Conservation (phyloP, 176 grass and related monocot genomes). For the Carex kokanica region DNA sequence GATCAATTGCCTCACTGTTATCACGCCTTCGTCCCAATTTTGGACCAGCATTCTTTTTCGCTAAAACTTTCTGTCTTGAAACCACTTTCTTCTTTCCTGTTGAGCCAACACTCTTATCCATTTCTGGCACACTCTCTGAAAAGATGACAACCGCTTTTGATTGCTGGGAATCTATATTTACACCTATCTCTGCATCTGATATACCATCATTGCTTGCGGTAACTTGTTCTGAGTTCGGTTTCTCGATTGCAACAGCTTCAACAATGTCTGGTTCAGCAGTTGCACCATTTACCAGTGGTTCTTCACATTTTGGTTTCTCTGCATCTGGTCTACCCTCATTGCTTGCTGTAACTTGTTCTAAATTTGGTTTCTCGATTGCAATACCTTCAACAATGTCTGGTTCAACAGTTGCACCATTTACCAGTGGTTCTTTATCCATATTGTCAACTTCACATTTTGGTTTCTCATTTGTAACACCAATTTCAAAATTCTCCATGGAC, state of each 20-base stretch:
- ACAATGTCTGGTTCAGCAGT: too few species aligned
- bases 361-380: neutral
- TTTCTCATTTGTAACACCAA: neutral
- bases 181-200: neutral
- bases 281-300: too few species aligned
- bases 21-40: neutral
- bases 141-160: neutral
- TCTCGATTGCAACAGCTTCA: neutral
- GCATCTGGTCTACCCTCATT: too few species aligned
- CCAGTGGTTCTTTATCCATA: neutral
- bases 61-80: conserved; percentile 1
- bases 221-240: neutral
- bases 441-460: neutral
- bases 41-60: neutral
- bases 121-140: neutral
- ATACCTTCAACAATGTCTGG: neutral
- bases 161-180: neutral
- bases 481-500: neutral
- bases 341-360: too few species aligned
- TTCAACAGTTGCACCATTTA: neutral
- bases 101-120: neutral
- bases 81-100: neutral
- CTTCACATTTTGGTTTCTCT: too few species aligned
- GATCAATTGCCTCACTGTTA: neutral
- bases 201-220: neutral